Evolutionary conservation across 192 early-diverging fungal species (phyloP).

Genomic region (Umbelopsis vinacea): DNA sequence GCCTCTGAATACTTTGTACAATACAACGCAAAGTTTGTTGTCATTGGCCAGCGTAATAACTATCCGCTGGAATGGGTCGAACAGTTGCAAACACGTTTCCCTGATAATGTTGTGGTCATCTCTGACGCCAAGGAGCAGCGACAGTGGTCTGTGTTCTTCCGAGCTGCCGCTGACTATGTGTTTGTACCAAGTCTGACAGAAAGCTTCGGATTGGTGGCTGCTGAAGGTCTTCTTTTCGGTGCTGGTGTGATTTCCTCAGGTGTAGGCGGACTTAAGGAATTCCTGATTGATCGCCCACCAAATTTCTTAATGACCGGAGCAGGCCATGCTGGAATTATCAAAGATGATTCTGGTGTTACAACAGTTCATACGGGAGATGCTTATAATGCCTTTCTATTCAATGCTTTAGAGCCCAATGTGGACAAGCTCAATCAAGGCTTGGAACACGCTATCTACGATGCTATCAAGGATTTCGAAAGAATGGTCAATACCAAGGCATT

Average conservation of each 20-base stretch:
- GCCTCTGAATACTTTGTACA: slow-evolving; percentile 41
- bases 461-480: slow-evolving; percentile 34
- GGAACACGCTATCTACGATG: slow-evolving; percentile 45
- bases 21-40: slow-evolving; percentile 51
- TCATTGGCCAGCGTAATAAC: slow-evolving; percentile 59
- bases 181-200: slow-evolving; percentile 59
- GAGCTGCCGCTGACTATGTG: slow-evolving; percentile 58
- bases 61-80: slow-evolving; percentile 47
- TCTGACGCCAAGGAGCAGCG: slow-evolving; percentile 43
- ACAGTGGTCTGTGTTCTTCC: slow-evolving; percentile 50
- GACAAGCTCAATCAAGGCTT: slow-evolving; percentile 29
- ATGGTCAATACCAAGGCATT: slow-evolving; percentile 29
- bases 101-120: slow-evolving; percentile 47
- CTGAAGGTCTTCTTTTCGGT: slow-evolving; percentile 61
- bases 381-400: slow-evolving; percentile 54
- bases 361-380: slow-evolving; percentile 36
- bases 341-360: slow-evolving; percentile 22
- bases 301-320: neutral
- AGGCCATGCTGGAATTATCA: neutral
- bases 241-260: slow-evolving; percentile 53
- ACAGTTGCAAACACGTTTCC: slow-evolving; percentile 38
- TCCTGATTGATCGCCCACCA: slow-evolving; percentile 49
- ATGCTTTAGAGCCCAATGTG: slow-evolving; percentile 30
- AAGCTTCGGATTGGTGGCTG: slow-evolving; percentile 60
- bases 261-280: slow-evolving; percentile 57